Conservation (phyloP, 805 yeast genomes). For the Ogataea parapolymorpha region DNA sequence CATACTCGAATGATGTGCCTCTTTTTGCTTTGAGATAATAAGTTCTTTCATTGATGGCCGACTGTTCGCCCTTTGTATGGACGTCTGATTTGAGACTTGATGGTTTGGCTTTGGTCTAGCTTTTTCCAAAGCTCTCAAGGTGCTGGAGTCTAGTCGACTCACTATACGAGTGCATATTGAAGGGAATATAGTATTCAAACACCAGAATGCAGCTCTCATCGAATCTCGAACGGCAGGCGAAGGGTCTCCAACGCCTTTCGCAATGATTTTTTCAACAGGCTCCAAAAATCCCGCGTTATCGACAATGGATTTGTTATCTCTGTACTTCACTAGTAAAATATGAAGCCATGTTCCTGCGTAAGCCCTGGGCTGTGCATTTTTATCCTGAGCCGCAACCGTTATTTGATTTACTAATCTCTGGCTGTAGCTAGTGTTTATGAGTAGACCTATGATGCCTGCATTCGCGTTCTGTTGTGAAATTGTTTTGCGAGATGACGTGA, state of each 20-base stretch:
- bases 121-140: constrained; percentile 59
- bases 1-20: constrained; percentile 9
- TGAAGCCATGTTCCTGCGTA: constrained; percentile 71
- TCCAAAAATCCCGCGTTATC: constrained; percentile 37
- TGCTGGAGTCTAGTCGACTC: constrained; percentile 40
- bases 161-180: constrained; percentile 41
- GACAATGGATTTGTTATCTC: constrained; percentile 30
- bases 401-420: constrained; percentile 50
- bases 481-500: constrained; percentile 59
- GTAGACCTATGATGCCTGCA: constrained; percentile 51
- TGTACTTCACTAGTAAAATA: constrained; percentile 53
- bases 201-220: constrained; percentile 75
- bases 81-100: constrained; percentile 15
- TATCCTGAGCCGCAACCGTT: constrained; percentile 55
- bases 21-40: constrained; percentile 41
- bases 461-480: constrained; percentile 60
- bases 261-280: constrained; percentile 46
- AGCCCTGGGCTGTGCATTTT: constrained; percentile 66
- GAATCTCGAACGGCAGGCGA: constrained; percentile 75
- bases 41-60: constrained; percentile 49
- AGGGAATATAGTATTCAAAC: constrained; percentile 53
- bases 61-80: constrained; percentile 16
- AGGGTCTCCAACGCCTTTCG: constrained; percentile 71
- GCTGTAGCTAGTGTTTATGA: constrained; percentile 53
- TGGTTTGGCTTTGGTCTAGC: constrained; percentile 36